Conservation (phyloP, 345 rosid genomes). For the Melaleuca alternifolia region DNA sequence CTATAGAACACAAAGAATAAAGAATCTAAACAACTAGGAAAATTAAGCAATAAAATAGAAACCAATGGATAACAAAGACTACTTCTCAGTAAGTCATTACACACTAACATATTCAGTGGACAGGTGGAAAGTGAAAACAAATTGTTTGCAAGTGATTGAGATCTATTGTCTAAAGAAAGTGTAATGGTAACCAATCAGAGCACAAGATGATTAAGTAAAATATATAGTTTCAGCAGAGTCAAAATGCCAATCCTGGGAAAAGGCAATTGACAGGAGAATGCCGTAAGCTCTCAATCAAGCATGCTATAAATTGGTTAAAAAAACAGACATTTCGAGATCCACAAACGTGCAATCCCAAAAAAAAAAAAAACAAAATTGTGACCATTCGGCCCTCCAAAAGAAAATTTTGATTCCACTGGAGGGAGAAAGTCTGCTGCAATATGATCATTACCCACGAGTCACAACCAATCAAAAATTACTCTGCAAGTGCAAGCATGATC, state of each 20-base stretch:
- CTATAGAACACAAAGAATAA: constrained; percentile 17
- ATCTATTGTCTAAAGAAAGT: neutral
- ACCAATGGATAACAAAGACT: neutral
- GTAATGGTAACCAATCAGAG: neutral
- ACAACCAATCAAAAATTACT: neutral
- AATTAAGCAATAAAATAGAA: neutral
- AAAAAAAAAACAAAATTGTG: neutral
- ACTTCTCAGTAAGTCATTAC: neutral
- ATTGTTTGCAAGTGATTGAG: neutral
- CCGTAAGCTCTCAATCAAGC: neutral
- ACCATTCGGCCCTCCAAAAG: neutral
- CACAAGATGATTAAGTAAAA: neutral
- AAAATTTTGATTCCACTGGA: neutral
- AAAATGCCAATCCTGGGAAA: neutral
- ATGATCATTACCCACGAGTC: neutral
- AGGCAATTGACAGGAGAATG: neutral
- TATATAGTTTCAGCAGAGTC: neutral
- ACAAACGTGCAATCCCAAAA: neutral
- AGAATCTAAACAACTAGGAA: neutral
- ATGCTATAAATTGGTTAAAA: neutral
- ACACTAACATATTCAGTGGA: neutral
- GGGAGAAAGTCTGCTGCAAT: neutral
- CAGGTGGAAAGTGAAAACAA: neutral
- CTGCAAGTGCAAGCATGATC: neutral
- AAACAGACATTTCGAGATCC: neutral